phyloP scores from a whole-genome alignment of 495 filamentous ascomycete species.

The Tuber aestivum region DNA sequence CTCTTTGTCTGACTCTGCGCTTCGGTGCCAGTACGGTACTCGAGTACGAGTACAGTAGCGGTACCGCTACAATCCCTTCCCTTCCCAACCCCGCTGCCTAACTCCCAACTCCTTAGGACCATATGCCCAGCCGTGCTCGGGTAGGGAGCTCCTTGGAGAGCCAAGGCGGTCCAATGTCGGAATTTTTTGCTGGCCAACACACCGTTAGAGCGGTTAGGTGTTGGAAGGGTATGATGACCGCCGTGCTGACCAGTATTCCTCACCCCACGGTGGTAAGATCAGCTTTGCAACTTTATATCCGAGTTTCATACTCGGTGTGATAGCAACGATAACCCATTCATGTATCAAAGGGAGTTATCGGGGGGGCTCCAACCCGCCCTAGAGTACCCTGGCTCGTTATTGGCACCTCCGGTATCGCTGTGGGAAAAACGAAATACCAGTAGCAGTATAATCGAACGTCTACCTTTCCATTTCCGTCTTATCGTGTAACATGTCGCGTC shows the following conservation, averaged over 20 bases:
- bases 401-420: neutral
- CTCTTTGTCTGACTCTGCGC: neutral
- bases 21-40: no score
- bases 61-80: no score
- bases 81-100: neutral
- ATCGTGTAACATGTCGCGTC: neutral
- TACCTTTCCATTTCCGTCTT: neutral
- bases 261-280: neutral
- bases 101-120: neutral
- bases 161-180: neutral
- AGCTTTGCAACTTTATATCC: neutral
- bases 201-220: neutral
- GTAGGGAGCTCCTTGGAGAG: neutral
- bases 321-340: neutral
- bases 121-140: neutral
- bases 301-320: neutral
- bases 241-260: neutral
- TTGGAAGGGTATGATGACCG: neutral
- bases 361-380: neutral
- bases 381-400: neutral
- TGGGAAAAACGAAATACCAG: neutral
- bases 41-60: no score
- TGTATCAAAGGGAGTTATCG: neutral
- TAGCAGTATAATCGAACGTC: neutral
- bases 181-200: neutral